Conservation (phyloP, 768 basidiomycete species). For the Podaxis sp. region DNA sequence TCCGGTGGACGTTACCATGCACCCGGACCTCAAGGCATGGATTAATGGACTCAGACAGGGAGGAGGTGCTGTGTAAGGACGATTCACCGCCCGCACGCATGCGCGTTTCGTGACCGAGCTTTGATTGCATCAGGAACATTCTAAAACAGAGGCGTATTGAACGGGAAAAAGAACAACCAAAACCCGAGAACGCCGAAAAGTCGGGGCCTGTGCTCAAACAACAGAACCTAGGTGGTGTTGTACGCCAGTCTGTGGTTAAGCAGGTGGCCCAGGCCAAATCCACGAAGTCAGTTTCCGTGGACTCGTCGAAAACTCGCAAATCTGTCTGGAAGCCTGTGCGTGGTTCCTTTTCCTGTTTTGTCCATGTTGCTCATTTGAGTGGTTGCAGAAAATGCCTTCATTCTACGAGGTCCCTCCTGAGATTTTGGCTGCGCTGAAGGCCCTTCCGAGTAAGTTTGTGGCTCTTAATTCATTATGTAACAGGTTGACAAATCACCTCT, state of each 20-base stretch:
- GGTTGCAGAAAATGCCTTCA: background rate
- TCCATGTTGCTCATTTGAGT: background rate
- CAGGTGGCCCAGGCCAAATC: background rate
- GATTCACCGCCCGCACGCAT: background rate
- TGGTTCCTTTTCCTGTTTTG: background rate
- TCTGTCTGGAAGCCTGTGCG: constrained; percentile 1
- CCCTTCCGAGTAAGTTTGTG: constrained; percentile 3
- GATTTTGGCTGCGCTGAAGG: background rate
- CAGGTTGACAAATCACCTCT: background rate
- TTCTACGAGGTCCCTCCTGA: background rate
- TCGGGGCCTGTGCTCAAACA: background rate
- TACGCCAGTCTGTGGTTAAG: background rate
- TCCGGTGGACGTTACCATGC: constrained; percentile 44
- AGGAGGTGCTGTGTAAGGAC: constrained; percentile 61
- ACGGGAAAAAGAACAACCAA: background rate
- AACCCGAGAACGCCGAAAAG: background rate
- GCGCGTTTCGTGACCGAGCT: background rate
- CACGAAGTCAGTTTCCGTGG: background rate
- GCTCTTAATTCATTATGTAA: background rate
- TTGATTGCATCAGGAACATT: constrained; percentile 43
- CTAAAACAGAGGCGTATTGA: constrained; percentile 18
- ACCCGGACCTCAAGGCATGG: constrained; percentile 49
- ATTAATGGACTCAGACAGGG: constrained; percentile 49
- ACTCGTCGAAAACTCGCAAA: background rate
- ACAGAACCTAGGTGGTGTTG: background rate